Base-by-base conservation (phyloP, 2,329 filamentous ascomycete genomes). In the Alternaria brassicae region DNA sequence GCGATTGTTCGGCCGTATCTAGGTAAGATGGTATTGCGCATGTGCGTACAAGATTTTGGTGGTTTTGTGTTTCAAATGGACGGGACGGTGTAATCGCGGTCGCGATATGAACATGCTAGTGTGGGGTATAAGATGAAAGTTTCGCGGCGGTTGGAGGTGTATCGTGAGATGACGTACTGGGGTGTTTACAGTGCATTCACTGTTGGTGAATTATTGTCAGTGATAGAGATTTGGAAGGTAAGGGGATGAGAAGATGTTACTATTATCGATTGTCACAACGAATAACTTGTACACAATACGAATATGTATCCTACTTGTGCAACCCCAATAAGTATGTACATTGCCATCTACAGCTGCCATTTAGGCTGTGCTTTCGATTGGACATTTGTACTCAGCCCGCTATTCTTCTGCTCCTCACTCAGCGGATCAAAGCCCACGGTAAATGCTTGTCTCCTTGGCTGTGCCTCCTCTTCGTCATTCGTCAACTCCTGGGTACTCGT, bases 361-460 rank as follows among this genome's bases (percentile, higher is more conserved):
- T 70, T 71, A 21, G 53, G 61, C 51, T 63, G 71, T 40, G 69
- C 65, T 28, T 57, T 58, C 9, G 53, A 69, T 6, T 69, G 42
- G 10, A 74, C 64, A 25, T 70, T 63, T n/a, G 72, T 71, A 51
- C 68, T 54, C 12, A 71, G 47, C 9, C 57, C 65, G 17, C 15
- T 39, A 21, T 8, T 48, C 49, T 49, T 60, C 12, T 60, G 60
- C 12, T 65, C 60, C 5, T 61, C 45, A 21, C 54, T 53, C 3
- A 76, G 57, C 13, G 73, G 72, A 62, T 74, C 69, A 5, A 69
- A 49, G 8, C 68, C 72, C 3, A 73, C 51, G 4, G 69, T 60
- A 48, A 68, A 75, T 19, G 70, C 36, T n/a, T 32, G 72, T 45
- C 55, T 68, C 44, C 55, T 56, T 40, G 32, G 37, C 36, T 42